Percentiles rank a stretch among this genome's conserved stretches.
These are phyloP conservation scores for Cercospora beticola DNA, from an alignment of 2,329 filamentous ascomycete genomes.

Conservation along the genomic window DNA sequence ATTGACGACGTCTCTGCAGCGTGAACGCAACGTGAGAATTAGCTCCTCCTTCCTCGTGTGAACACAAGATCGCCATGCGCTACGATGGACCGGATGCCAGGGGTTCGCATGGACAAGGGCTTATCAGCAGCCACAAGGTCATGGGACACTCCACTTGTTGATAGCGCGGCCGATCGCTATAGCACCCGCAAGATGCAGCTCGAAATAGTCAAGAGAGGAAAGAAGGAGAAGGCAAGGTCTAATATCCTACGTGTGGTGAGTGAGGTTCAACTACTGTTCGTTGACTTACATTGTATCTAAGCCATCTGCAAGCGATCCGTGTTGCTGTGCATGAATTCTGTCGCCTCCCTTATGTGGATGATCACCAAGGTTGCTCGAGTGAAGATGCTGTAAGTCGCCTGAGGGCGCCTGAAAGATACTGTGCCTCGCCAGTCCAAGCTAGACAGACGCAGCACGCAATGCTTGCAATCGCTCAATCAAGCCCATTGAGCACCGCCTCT, in stretches of 20 bases:
- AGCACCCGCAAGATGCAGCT: not conserved
- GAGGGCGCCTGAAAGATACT: not conserved
- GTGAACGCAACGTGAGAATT: not conserved
- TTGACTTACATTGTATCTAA: not conserved
- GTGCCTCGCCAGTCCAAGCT: not conserved
- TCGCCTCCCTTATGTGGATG: not conserved
- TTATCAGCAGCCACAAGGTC: not conserved
- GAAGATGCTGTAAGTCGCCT: not conserved
- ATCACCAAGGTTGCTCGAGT: not conserved
- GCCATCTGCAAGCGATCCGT: not conserved
- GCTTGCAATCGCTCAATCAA: slow-evolving; percentile 23
- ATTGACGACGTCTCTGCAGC: not conserved
- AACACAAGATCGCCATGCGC: not conserved
- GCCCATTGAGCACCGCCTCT: slow-evolving; percentile 29
- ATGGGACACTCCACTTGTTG: not conserved
- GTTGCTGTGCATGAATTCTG: not conserved
- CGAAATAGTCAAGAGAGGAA: not conserved
- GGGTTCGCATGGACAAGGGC: not conserved
- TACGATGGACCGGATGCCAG: not conserved
- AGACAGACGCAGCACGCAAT: not conserved
- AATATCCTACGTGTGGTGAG: not conserved
- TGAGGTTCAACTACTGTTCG: not conserved
- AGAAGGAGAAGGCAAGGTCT: not conserved
- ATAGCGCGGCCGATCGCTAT: not conserved
- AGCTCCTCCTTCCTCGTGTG: not conserved